These are phyloP conservation scores for Fusarium pininemorale DNA, from an alignment of 2,329 filamentous ascomycete species.

Conservation along the genomic window DNA sequence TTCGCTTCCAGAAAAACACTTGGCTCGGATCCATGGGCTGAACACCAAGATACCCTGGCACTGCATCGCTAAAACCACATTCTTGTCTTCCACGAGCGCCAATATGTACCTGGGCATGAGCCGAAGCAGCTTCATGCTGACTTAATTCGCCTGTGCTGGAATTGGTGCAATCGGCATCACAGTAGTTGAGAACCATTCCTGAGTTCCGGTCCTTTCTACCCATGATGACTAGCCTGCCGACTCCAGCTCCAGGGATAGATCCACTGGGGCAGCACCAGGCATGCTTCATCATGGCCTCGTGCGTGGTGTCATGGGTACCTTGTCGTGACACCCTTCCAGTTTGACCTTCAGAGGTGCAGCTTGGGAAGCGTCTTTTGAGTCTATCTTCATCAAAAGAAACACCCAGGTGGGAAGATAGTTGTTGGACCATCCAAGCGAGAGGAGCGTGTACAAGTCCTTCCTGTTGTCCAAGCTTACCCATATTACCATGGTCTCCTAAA, in stretches of 20 bases:
- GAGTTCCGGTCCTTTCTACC: not conserved
- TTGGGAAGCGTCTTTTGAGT: not conserved
- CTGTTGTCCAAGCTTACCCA: not conserved
- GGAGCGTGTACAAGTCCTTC: not conserved
- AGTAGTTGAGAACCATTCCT: not conserved
- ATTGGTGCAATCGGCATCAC: fast-evolving
- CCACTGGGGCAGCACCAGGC: not conserved
- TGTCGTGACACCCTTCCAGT: fast-evolving
- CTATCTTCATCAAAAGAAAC: not conserved
- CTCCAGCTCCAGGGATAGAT: not conserved
- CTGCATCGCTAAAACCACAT: not conserved
- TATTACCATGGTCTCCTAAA: not conserved
- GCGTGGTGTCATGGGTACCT: fast-evolving
- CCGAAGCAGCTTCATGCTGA: not conserved
- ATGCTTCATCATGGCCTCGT: not conserved
- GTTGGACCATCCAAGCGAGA: not conserved
- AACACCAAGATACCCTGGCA: not conserved
- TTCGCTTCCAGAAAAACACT: not conserved
- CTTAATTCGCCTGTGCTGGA: not conserved
- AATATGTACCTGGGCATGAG: not conserved
- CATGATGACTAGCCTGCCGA: not conserved
- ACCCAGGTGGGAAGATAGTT: not conserved
- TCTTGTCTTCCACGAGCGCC: not conserved
- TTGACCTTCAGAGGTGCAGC: not conserved
- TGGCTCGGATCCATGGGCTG: not conserved